Percentiles rank a stretch among this genome's conserved stretches.
phyloP scores from a whole-genome alignment of 2,329 filamentous ascomycete genomes.

The Cladosporium austrohemisphaericum region DNA sequence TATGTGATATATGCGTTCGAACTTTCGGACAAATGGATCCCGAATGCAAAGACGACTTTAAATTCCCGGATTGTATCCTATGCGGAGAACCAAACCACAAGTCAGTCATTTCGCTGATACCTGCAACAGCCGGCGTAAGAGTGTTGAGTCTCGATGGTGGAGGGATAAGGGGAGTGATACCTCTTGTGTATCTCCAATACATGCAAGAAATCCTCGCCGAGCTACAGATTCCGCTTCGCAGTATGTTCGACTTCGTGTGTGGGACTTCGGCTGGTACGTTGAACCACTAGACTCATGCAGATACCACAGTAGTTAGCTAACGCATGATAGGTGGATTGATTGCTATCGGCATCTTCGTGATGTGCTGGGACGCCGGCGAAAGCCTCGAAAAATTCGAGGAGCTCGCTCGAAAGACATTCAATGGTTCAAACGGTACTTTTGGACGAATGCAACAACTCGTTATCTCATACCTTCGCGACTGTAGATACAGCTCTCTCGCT shows the following conservation, averaged over 20 bases:
- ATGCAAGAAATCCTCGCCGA: constrained; percentile 19
- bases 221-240: constrained; percentile 21
- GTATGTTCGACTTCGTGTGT: constrained; percentile 29
- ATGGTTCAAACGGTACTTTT: constrained; percentile 14
- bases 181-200: constrained; percentile 22
- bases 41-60: constrained; percentile 25
- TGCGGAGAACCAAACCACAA: constrained; percentile 23
- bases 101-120: constrained; percentile 27
- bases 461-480: constrained; percentile 27
- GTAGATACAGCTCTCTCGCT: constrained; percentile 24
- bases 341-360: constrained; percentile 28
- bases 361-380: constrained; percentile 23
- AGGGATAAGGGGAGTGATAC: constrained; percentile 27
- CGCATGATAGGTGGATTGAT: constrained; percentile 28
- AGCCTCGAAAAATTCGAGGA: constrained; percentile 26
- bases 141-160: constrained; percentile 39
- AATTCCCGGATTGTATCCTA: constrained; percentile 28
- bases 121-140: constrained; percentile 32
- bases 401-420: constrained; percentile 27
- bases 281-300: neutral
- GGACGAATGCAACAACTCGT: constrained; percentile 21
- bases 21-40: constrained; percentile 25
- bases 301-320: neutral
- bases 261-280: constrained; percentile 29
- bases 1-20: constrained; percentile 35